These are phyloP conservation scores for Yarrowia galli DNA, from an alignment of 1,139 yeast species.

Conservation along the genomic window DNA sequence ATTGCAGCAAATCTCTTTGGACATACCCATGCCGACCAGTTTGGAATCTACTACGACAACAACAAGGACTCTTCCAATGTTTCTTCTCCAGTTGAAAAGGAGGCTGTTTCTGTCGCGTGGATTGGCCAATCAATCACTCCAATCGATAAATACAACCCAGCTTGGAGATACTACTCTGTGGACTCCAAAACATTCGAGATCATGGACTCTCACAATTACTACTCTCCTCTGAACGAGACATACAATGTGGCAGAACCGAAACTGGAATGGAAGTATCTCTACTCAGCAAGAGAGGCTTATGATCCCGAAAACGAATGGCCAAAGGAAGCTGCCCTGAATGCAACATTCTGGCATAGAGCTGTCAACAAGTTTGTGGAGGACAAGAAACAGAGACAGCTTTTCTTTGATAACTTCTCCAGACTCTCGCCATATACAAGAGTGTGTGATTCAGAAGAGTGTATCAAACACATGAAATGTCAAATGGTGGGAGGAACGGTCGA, in stretches of 20 bases:
- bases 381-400: constrained; percentile 9
- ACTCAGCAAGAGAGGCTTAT: constrained; percentile 45
- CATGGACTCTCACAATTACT: constrained; percentile 66
- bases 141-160: constrained; percentile 44
- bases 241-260: constrained; percentile 46
- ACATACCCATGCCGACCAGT: constrained; percentile 75
- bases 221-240: constrained; percentile 51
- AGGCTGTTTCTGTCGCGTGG: constrained; percentile 67
- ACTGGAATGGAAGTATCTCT: constrained; percentile 43
- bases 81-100: constrained; percentile 48
- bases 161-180: constrained; percentile 53
- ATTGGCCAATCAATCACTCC: constrained; percentile 73
- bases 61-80: constrained; percentile 51
- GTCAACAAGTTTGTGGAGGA: constrained; percentile 39
- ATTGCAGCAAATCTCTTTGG: constrained; percentile 77
- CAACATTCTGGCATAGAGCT: constrained; percentile 47
- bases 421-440: constrained; percentile 17
- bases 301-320: constrained; percentile 44
- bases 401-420: constrained; percentile 16
- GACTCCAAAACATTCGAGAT: constrained; percentile 68
- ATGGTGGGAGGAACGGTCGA: constrained; percentile 5
- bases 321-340: constrained; percentile 45
- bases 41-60: constrained; percentile 64
- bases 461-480: constrained; percentile 3
- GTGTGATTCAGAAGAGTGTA: constrained; percentile 1